phyloP scores from a whole-genome alignment of 2,329 filamentous ascomycete genomes.

The Dactylellina cionopaga region DNA sequence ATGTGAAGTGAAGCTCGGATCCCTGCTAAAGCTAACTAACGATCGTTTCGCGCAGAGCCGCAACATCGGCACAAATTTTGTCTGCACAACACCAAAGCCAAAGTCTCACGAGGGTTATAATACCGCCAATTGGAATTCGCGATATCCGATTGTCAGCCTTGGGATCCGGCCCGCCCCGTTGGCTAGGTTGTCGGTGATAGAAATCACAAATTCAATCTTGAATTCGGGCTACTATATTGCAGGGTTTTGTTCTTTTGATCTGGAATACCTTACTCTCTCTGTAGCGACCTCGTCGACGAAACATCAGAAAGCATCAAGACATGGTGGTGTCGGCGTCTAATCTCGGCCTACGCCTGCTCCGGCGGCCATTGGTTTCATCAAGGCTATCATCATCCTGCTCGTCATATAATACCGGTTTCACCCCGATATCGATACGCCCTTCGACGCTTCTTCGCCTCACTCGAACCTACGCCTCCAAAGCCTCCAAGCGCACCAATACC shows the following conservation, averaged over 20 bases:
- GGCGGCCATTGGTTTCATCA: slow-evolving; percentile 5
- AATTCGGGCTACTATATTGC: no score
- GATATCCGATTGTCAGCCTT: background rate
- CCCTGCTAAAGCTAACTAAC: background rate
- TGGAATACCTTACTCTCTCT: background rate
- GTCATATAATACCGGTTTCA: slow-evolving; percentile 1
- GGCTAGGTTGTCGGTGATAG: background rate
- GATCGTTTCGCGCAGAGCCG: background rate
- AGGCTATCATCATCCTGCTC: background rate
- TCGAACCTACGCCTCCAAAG: slow-evolving; percentile 39
- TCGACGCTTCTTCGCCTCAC: slow-evolving; percentile 24
- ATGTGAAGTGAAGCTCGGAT: background rate
- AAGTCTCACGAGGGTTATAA: background rate
- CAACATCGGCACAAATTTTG: slow-evolving; percentile 20
- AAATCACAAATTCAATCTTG: no score
- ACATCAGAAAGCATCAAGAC: background rate
- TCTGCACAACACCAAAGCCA: background rate
- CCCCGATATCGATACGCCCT: slow-evolving; percentile 11
- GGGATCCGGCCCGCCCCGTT: background rate
- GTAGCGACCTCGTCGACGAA: slow-evolving; percentile 2
- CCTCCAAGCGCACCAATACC: slow-evolving; percentile 12
- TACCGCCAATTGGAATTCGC: slow-evolving; percentile 6
- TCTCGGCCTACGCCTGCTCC: slow-evolving; percentile 30
- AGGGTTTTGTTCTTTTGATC: no score
- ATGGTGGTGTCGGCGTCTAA: slow-evolving; percentile 27